Conservation (phyloP, 345 rosid species). For the Dovyalis caffra region DNA sequence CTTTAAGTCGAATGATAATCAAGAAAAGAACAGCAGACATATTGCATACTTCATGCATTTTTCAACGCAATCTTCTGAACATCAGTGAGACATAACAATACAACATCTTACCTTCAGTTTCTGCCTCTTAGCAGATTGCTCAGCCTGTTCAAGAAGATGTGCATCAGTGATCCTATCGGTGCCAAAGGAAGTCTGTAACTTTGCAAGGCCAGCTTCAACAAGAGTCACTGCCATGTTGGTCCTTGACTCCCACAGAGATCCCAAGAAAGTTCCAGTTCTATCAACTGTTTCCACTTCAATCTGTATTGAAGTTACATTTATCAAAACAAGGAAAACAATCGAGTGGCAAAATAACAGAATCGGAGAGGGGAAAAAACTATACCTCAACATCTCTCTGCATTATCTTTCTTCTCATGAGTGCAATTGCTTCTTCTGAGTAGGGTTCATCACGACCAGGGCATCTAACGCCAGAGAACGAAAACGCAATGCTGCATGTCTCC, state of each 20-base stretch:
- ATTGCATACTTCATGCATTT: neutral
- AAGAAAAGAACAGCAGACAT: neutral
- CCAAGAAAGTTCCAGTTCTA: conserved; percentile 95
- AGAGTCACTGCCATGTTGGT: conserved; percentile 68
- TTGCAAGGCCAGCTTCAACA: conserved; percentile 96
- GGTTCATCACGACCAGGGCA: conserved; percentile 96
- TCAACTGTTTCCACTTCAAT: conserved; percentile 92
- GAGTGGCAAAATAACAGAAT: conserved; percentile 4
- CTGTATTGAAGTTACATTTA: conserved; percentile 34
- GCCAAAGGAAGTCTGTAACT: conserved; percentile 80
- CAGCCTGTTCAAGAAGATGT: conserved; percentile 85
- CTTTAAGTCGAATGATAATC: neutral
- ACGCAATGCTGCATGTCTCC: conserved; percentile 95
- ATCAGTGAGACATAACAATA: neutral
- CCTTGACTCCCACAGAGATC: conserved; percentile 87
- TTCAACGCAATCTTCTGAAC: neutral
- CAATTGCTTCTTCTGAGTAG: conserved; percentile 89
- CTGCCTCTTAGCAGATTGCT: conserved; percentile 77
- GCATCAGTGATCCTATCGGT: conserved; percentile 76
- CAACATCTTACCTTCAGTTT: conserved; percentile 69
- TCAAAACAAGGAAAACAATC: conserved; percentile 9
- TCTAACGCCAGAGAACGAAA: conserved; percentile 96
- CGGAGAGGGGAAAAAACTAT: conserved; percentile 5
- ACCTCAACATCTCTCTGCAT: conserved; percentile 99
- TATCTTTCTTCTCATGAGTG: conserved; percentile 87